Percentiles rank a stretch among this genome's conserved stretches.
Evolutionary conservation across 2,329 filamentous ascomycete species (phyloP).

Genomic region (Exophiala oligosperma): DNA sequence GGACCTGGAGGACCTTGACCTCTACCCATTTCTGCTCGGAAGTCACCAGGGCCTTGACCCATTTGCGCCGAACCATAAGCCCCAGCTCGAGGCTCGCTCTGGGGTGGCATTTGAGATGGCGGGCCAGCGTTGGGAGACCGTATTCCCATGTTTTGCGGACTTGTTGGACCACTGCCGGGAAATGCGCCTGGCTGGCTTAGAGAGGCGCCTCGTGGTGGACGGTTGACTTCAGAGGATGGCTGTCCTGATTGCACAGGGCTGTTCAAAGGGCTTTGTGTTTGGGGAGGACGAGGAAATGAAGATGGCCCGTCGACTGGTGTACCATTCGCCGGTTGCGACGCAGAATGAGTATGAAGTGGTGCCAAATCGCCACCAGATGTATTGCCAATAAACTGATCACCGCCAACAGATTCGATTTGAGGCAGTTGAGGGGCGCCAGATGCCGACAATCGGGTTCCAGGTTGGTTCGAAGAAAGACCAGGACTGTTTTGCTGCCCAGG

Average conservation of each 20-base stretch:
- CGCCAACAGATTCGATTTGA: conserved; percentile 8
- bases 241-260: not conserved
- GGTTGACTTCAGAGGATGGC: not conserved
- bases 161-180: not conserved
- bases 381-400: conserved; percentile 6
- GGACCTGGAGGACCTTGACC: not conserved
- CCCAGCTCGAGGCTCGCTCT: not conserved
- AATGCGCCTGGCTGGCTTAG: not conserved
- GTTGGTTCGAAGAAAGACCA: conserved; percentile 1
- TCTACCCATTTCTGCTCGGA: not conserved
- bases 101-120: not conserved
- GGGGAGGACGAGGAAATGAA: not conserved
- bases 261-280: not conserved
- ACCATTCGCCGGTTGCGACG: not conserved
- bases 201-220: not conserved
- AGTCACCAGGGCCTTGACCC: not conserved
- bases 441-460: not conserved
- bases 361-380: conserved; percentile 4
- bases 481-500: conserved; percentile 6
- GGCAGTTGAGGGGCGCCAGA: conserved; percentile 17
- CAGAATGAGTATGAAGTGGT: not conserved
- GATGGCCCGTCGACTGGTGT: not conserved
- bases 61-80: not conserved
- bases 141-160: not conserved
- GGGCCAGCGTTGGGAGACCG: not conserved